Conservation (phyloP, 164 flowering plant genomes). For the Pachysandra terminalis region DNA sequence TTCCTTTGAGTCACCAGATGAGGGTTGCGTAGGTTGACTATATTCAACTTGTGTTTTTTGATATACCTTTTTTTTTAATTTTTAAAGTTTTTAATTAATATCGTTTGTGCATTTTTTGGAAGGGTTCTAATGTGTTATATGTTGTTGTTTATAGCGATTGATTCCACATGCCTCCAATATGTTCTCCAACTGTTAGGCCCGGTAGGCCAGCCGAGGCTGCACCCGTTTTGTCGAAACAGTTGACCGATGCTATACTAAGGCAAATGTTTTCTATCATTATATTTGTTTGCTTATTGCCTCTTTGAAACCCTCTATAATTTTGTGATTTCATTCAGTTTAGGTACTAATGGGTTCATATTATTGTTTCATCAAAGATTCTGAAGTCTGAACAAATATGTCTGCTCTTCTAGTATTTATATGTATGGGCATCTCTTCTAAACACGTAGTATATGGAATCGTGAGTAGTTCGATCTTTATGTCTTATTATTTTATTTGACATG, state of each 20-base stretch:
- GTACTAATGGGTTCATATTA: no score
- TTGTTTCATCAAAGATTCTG: no score
- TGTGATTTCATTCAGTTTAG: no score
- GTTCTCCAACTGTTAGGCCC: conserved; percentile 90
- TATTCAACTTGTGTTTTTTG: background rate
- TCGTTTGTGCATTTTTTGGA: background rate
- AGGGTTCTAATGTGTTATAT: conserved; percentile 1
- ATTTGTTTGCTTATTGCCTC: background rate
- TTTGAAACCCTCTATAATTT: no score
- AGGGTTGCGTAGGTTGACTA: conserved; percentile 68
- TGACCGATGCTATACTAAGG: conserved; percentile 77
- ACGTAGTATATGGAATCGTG: no score
- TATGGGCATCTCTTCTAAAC: no score
- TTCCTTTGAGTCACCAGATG: conserved; percentile 64
- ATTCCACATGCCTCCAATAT: conserved; percentile 97
- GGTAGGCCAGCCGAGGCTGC: conserved; percentile 93
- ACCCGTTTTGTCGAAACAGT: conserved; percentile 77
- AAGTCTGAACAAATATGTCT: no score
- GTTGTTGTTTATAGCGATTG: conserved; percentile 52
- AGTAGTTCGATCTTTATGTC: no score
- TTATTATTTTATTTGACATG: no score
- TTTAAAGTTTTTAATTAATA: background rate
- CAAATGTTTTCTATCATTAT: conserved; percentile 11
- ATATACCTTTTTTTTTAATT: background rate
- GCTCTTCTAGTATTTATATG: no score